phyloP scores from a whole-genome alignment of 1,284 basidiomycete species.

The Cutaneotrichosporon cutaneum region DNA sequence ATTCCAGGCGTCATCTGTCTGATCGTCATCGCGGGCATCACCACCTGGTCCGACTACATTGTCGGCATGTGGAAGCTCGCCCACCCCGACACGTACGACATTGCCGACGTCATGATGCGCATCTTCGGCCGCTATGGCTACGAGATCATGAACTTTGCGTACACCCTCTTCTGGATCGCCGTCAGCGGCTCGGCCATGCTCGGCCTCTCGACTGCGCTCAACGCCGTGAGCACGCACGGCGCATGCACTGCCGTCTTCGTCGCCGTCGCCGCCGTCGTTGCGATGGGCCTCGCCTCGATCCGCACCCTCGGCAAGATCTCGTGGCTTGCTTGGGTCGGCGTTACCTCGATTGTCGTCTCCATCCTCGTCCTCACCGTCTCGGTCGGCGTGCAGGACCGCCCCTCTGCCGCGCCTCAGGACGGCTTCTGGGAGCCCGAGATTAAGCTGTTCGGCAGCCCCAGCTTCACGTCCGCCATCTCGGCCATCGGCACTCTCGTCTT shows the following conservation, averaged over 20 bases:
- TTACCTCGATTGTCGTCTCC: conserved; percentile 31
- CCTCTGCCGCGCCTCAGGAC: conserved; percentile 39
- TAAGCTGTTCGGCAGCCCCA: conserved; percentile 31
- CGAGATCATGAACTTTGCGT: conserved; percentile 33
- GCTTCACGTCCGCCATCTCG: conserved; percentile 33
- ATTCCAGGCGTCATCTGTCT: conserved; percentile 39
- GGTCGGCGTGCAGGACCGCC: conserved; percentile 45
- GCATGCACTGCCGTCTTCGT: conserved; percentile 44
- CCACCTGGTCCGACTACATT: conserved; percentile 29
- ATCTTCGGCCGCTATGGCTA: conserved; percentile 29
- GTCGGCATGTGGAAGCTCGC: conserved; percentile 27
- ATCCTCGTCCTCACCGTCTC: conserved; percentile 45
- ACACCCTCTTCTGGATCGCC: conserved; percentile 33
- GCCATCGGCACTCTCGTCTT: conserved; percentile 24
- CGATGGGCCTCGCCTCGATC: conserved; percentile 37
- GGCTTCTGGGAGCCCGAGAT: conserved; percentile 40
- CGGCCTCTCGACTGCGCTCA: conserved; percentile 35
- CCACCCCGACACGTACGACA: conserved; percentile 16
- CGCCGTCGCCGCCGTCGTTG: conserved; percentile 32
- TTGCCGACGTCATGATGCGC: conserved; percentile 22
- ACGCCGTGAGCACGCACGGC: conserved; percentile 39
- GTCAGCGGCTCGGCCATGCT: conserved; percentile 29
- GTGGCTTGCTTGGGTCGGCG: conserved; percentile 45
- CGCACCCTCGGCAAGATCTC: conserved; percentile 40
- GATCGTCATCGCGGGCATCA: conserved; percentile 32